Conservation (phyloP, 306 rosid genomes). For the Canavalia ensiformis region DNA sequence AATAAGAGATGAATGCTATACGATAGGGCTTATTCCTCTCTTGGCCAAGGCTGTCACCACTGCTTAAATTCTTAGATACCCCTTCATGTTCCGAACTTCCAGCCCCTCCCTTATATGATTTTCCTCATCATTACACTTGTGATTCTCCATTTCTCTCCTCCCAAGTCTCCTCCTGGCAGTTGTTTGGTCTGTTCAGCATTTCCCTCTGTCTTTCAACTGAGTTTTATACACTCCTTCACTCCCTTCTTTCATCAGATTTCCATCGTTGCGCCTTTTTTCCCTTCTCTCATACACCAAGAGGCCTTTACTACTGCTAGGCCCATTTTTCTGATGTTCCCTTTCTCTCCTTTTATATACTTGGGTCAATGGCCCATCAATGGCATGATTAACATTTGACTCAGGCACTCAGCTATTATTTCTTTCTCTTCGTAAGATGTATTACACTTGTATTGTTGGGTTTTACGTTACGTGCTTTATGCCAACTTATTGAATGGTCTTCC, state of each 20-base stretch:
- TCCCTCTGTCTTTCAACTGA: background rate
- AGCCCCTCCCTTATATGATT: background rate
- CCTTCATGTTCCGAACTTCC: background rate
- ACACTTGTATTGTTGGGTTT: conserved; percentile 12
- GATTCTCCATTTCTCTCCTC: background rate
- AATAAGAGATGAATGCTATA: background rate
- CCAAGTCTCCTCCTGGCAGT: background rate
- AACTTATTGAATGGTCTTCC: conserved; percentile 30
- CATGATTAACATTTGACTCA: conserved; percentile 2
- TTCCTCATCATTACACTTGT: conserved; percentile 1
- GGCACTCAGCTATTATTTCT: background rate
- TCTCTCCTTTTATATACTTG: background rate
- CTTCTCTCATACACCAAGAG: background rate
- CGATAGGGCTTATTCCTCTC: background rate
- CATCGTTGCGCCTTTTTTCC: background rate
- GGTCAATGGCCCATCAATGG: background rate
- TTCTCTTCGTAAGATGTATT: conserved; percentile 29
- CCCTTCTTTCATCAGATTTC: background rate
- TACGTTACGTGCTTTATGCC: conserved; percentile 31
- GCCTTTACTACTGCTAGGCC: background rate
- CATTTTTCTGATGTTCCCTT: background rate
- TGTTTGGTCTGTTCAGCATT: background rate
- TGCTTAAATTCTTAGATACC: background rate
- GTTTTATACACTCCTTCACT: background rate
- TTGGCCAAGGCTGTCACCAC: background rate